phyloP scores from a whole-genome alignment of 805 yeast species.

The Allodekkera sacchari region DNA sequence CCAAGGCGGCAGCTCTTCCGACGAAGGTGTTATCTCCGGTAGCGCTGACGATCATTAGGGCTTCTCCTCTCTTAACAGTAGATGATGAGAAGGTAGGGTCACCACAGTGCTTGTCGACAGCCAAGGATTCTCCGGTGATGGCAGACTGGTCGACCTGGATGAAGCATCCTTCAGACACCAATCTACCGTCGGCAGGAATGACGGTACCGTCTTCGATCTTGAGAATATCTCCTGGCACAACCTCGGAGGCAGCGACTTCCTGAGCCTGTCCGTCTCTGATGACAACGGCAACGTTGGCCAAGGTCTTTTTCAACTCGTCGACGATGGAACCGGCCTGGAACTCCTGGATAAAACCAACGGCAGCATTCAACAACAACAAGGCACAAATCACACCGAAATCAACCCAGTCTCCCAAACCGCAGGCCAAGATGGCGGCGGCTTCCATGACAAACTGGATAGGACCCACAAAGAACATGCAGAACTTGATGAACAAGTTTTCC shows the following conservation, averaged over 20 bases:
- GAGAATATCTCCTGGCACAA: slow-evolving; percentile 92
- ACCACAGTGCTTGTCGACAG: slow-evolving; percentile 87
- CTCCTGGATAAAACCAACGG: slow-evolving; percentile 95
- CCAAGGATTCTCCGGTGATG: slow-evolving; percentile 94
- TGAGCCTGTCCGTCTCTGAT: slow-evolving; percentile 72
- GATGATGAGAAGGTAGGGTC: slow-evolving; percentile 88
- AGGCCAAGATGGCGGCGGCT: slow-evolving; percentile 92
- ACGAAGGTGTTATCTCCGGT: slow-evolving; percentile 94
- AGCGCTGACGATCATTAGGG: slow-evolving; percentile 86
- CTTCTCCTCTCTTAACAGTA: slow-evolving; percentile 93
- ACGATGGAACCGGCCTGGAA: slow-evolving; percentile 98
- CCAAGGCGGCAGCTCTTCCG: slow-evolving; percentile 96
- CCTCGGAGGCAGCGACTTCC: slow-evolving; percentile 75
- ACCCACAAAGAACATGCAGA: slow-evolving; percentile 82
- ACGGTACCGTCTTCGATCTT: slow-evolving; percentile 91
- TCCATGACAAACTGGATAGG: slow-evolving; percentile 97
- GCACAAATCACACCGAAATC: slow-evolving; percentile 97
- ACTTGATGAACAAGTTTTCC: slow-evolving; percentile 72
- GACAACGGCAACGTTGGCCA: slow-evolving; percentile 83
- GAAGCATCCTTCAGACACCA: slow-evolving; percentile 77
- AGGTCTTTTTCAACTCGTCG: slow-evolving; percentile 90
- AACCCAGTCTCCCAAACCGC: slow-evolving; percentile 97
- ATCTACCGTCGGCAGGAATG: slow-evolving; percentile 88
- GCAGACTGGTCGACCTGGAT: slow-evolving; percentile 95
- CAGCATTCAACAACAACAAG: slow-evolving; percentile 76